Evolutionary conservation across 2,329 filamentous ascomycete genomes (phyloP), one percentile per base, ranked within the genome.

Genomic region (Rhynchosporium secalis): DNA sequence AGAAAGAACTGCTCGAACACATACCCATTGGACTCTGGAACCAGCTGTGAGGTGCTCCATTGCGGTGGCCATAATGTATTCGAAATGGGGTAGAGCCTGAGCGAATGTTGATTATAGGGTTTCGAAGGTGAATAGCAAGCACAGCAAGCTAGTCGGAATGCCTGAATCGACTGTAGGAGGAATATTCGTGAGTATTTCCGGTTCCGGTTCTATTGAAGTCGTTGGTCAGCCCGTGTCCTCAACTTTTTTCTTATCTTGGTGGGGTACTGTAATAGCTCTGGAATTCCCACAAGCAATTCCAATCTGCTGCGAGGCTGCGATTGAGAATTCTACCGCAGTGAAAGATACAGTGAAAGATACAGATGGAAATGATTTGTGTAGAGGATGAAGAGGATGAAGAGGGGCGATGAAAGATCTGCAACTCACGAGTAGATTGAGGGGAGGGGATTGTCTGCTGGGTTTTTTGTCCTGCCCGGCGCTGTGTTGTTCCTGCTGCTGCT

Each of bases 31-130:
- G 29, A 55, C 49, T 31, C 49, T 29, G 73, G 86, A 88, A 77
- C 90, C 88, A 75, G 90, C 86, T 75, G 86, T 85, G 76, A 96
- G 87, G 80, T 96, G 92, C 78, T 96, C 91, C 76, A 95, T 85
- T 77, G 92, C 89, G 75, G 87, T 89, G 62, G 80, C 79, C 73
- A 75, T 75, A 63, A 40, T 71, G 67, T 61, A 60, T 43, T 57
- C 51, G 20, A 43, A 45, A 31, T 36, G 41, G 40, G 48, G 29
- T 55, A 29, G 31, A 38, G 56, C 38, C 29, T 28, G 43, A 60
- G 48, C 46, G 33, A 54, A 41, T n/a, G 33, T 28, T 48, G 6
- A 33, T n/a, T 54, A 60, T 36, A 33, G 28, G 36, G 26, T 33
- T 41, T 36, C 20, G 33, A 43, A 41, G 43, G 46, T 54, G 38